Evolutionary conservation across 306 rosid species (phyloP).

Genomic region (Dryas octopetala): DNA sequence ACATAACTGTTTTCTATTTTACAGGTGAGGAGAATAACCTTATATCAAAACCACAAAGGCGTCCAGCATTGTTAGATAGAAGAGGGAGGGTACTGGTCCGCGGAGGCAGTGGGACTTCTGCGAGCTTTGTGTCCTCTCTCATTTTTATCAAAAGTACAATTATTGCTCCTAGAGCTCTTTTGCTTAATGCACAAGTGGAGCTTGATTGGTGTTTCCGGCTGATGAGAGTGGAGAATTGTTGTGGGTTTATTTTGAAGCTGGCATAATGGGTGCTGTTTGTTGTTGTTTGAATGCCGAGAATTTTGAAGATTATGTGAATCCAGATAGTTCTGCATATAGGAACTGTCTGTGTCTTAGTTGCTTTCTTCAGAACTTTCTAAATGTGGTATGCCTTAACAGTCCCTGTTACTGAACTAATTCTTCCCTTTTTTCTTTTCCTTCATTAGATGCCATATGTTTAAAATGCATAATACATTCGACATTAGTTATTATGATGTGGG

Average conservation of each 20-base stretch:
- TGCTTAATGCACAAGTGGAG: conserved; percentile 28
- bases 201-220: conserved; percentile 20
- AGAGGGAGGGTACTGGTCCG: conserved; percentile 73
- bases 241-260: conserved; percentile 35
- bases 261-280: conserved; percentile 92
- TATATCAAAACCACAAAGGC: conserved; percentile 19
- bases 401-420: conserved; percentile 3
- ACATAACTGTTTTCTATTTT: conserved; percentile 31
- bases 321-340: conserved; percentile 68
- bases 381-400: conserved; percentile 53
- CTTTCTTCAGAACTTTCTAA: conserved; percentile 64
- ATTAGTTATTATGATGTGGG: background rate
- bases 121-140: conserved; percentile 78
- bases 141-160: conserved; percentile 22
- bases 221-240: conserved; percentile 38
- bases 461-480: background rate
- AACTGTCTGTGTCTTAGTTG: conserved; percentile 77
- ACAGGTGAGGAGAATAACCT: conserved; percentile 42
- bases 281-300: conserved; percentile 71
- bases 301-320: conserved; percentile 84
- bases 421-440: background rate
- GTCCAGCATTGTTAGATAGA: conserved; percentile 29
- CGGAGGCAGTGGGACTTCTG: conserved; percentile 71
- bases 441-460: background rate
- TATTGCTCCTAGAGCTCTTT: conserved; percentile 29